phyloP scores from a whole-genome alignment of 306 rosid species.

The Arachis stenosperma region DNA sequence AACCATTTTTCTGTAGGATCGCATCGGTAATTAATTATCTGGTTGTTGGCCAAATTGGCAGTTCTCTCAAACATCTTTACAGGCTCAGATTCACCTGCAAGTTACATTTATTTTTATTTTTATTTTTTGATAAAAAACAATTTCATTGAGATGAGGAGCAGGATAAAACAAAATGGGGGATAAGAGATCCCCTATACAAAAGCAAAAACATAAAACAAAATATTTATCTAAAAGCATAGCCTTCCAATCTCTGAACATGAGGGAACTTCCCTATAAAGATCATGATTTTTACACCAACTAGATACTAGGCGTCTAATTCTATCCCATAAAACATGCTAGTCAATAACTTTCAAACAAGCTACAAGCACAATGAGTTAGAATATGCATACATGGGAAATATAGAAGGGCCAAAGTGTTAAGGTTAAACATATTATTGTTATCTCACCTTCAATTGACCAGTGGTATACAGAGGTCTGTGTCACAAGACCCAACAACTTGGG shows the following conservation, averaged over 20 bases:
- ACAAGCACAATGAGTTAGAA: constrained; percentile 29
- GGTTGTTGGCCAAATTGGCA: constrained; percentile 88
- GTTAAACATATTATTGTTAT: constrained; percentile 22
- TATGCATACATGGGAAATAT: constrained; percentile 8
- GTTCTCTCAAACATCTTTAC: constrained; percentile 95
- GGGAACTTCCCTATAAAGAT: too few species aligned
- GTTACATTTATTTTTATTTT: neutral
- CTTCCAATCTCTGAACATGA: too few species aligned
- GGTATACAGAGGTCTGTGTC: constrained; percentile 89
- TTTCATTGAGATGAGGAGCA: too few species aligned
- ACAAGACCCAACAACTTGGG: constrained; percentile 90
- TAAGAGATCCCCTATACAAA: too few species aligned
- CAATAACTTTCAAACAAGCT: constrained; percentile 27
- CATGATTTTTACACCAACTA: too few species aligned
- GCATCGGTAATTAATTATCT: constrained; percentile 94
- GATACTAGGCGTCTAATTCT: too few species aligned
- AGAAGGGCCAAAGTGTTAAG: constrained; percentile 4
- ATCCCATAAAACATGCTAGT: constrained; percentile 28
- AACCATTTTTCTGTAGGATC: constrained; percentile 98
- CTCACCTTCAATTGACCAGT: constrained; percentile 97
- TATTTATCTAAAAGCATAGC: too few species aligned
- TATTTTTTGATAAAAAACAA: too few species aligned
- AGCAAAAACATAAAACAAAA: too few species aligned
- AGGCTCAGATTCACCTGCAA: constrained; percentile 91
- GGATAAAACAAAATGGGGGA: too few species aligned